Evolutionary conservation across 2,329 filamentous ascomycete species (phyloP).

Genomic region (Furcasterigmium furcatum): DNA sequence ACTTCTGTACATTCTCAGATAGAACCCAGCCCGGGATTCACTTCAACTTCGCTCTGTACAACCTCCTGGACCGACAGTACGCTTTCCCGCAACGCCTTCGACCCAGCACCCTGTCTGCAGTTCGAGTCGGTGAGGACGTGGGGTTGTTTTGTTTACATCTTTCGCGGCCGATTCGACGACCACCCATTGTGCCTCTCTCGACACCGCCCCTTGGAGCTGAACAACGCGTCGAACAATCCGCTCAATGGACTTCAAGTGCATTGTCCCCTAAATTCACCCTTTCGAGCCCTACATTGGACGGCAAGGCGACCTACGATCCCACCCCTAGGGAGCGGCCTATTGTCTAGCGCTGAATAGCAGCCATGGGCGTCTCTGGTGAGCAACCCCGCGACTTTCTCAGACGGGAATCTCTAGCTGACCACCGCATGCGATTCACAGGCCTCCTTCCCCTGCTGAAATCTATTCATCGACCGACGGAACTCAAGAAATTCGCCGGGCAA

Average conservation of each 20-base stretch:
- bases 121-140: too few species aligned
- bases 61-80: too few species aligned
- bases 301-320: background rate
- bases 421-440: conserved; percentile 45
- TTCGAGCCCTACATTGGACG: background rate
- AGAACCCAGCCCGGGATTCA: too few species aligned
- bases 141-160: too few species aligned
- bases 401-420: too few species aligned
- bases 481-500: conserved; percentile 84
- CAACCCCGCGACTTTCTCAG: too few species aligned
- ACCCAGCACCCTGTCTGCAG: too few species aligned
- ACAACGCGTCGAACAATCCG: background rate
- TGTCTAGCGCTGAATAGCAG: conserved; percentile 2
- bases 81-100: too few species aligned
- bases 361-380: conserved; percentile 15
- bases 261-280: background rate
- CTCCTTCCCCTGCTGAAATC: conserved; percentile 91
- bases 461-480: conserved; percentile 82
- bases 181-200: too few species aligned
- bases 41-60: too few species aligned
- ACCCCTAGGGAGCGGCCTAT: background rate
- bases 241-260: background rate
- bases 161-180: too few species aligned
- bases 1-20: too few species aligned
- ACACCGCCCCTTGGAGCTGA: background rate